These are phyloP conservation scores for Puya raimondii DNA, from an alignment of 176 grass and related monocot genomes.

Conservation along the genomic window DNA sequence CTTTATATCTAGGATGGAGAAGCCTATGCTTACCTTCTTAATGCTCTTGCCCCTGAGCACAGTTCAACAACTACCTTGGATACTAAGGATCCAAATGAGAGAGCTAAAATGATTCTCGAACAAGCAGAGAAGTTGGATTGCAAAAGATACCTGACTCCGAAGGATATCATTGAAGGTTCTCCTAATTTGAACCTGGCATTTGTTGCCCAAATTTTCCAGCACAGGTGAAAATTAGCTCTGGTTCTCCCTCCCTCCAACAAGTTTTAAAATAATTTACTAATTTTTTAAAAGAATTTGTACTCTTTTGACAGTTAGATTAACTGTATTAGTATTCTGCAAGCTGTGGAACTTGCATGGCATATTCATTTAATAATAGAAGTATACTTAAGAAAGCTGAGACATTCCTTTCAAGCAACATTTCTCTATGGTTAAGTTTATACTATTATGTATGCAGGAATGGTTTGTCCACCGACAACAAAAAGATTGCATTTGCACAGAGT, in stretches of 20 bases:
- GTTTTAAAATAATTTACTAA: neutral
- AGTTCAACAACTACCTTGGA: slow-evolving; percentile 50
- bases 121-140: slow-evolving; percentile 96
- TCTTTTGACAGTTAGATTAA: too few species aligned
- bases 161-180: slow-evolving; percentile 96
- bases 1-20: slow-evolving; percentile 62
- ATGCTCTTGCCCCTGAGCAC: slow-evolving; percentile 92
- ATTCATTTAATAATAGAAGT: too few species aligned
- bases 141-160: slow-evolving; percentile 88
- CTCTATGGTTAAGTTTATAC: neutral
- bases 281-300: neutral
- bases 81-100: slow-evolving; percentile 66
- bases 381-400: too few species aligned
- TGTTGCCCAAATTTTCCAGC: slow-evolving; percentile 98
- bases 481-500: slow-evolving; percentile 23
- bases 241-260: neutral
- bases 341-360: too few species aligned
- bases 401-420: too few species aligned
- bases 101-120: slow-evolving; percentile 91
- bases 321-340: too few species aligned
- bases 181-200: slow-evolving; percentile 99
- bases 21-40: slow-evolving; percentile 97
- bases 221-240: slow-evolving; percentile 34
- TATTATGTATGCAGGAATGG: slow-evolving; percentile 57
- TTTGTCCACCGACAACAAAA: slow-evolving; percentile 35